Conservation (phyloP, 257 asterid genomes). For the Fraxinus quadrangulata region DNA sequence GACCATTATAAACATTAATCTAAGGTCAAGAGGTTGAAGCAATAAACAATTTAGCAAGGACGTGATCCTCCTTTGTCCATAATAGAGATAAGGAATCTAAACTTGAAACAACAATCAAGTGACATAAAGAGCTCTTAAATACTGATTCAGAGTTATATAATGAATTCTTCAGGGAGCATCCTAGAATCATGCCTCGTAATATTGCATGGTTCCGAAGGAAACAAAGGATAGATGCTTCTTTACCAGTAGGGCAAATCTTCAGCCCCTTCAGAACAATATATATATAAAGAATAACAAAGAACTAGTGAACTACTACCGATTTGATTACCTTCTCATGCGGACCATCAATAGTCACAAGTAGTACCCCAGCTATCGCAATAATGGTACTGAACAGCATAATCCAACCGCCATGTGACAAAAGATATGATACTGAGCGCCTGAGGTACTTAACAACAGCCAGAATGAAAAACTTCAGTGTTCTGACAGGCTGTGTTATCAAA, state of each 20-base stretch:
- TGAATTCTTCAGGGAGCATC: neutral
- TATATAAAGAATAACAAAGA: neutral
- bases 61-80: constrained; percentile 5
- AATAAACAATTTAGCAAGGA: neutral
- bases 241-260: neutral
- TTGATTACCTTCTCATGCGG: constrained; percentile 60
- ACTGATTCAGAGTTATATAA: neutral
- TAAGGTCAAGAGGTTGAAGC: constrained; percentile 6
- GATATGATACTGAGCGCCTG: constrained; percentile 41
- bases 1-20: constrained; percentile 9
- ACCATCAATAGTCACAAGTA: constrained; percentile 46
- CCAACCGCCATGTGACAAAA: constrained; percentile 54
- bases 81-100: constrained; percentile 10
- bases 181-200: neutral
- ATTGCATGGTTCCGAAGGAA: neutral
- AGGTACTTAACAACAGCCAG: constrained; percentile 49
- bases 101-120: constrained; percentile 7
- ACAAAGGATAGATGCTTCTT: neutral
- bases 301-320: neutral
- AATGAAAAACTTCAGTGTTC: constrained; percentile 58
- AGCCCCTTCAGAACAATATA: constrained; percentile 10
- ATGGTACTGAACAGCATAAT: constrained; percentile 41
- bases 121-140: constrained; percentile 2
- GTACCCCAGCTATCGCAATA: constrained; percentile 41
- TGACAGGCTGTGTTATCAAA: constrained; percentile 60